Conservation (phyloP, 345 rosid genomes). For the Atalantia buxifolia region DNA sequence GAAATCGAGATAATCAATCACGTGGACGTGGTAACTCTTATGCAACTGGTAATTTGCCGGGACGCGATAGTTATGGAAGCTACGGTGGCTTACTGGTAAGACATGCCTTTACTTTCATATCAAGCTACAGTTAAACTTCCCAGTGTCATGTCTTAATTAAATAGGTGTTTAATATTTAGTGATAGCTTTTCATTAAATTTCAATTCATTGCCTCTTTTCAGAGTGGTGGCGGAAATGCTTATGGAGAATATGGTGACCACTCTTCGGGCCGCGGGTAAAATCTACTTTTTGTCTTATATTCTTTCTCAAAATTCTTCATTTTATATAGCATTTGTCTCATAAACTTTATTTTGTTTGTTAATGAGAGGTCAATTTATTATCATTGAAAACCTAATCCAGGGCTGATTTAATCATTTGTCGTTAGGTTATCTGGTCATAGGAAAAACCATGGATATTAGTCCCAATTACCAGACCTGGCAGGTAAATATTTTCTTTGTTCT, state of each 20-base stretch:
- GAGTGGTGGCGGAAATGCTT: conserved; percentile 32
- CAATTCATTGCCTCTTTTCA: conserved; percentile 7
- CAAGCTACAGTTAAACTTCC: background rate
- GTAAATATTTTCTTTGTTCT: background rate
- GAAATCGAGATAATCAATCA: conserved; percentile 40
- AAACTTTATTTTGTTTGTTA: background rate
- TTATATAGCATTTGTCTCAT: background rate
- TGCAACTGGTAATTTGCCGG: conserved; percentile 29
- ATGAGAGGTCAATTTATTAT: background rate
- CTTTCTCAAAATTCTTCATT: conserved; percentile 3
- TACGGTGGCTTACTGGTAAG: conserved; percentile 45
- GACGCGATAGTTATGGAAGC: conserved; percentile 39
- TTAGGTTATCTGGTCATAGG: conserved; percentile 47
- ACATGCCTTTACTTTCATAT: background rate
- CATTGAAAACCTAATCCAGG: background rate
- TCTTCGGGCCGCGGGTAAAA: conserved; percentile 44
- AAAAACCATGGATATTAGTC: conserved; percentile 52
- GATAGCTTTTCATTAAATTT: background rate
- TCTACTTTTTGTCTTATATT: background rate
- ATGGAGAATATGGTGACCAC: conserved; percentile 34
- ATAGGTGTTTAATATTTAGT: background rate
- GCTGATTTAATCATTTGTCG: conserved; percentile 19
- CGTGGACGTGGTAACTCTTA: conserved; percentile 37
- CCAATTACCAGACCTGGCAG: background rate
- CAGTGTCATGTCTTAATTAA: background rate